These are phyloP conservation scores for Lentithecium fluviatile DNA, from an alignment of 495 filamentous ascomycete species.

Conservation along the genomic window DNA sequence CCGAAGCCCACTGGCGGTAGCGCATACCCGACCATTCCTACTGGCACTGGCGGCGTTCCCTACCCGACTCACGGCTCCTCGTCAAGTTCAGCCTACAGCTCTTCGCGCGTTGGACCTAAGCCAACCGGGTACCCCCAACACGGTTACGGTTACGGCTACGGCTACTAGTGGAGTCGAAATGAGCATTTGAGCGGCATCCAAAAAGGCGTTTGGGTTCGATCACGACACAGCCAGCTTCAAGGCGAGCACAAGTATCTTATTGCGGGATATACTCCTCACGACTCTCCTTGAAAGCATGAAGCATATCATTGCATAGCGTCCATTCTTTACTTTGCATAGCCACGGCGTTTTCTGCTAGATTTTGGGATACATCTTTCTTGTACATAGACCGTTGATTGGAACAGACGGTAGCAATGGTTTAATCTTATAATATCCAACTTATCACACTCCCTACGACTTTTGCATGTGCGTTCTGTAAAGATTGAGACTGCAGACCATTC, in stretches of 20 bases:
- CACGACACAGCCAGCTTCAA: neutral
- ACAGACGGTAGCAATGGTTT: neutral
- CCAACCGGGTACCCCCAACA: too few relatives aligned
- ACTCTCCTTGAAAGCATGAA: conserved; percentile 20
- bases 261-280: neutral
- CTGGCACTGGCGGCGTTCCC: conserved; percentile 18
- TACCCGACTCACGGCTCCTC: conserved; percentile 19
- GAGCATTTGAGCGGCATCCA: neutral
- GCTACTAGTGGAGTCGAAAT: conserved; percentile 3
- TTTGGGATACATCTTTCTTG: neutral
- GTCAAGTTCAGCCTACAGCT: conserved; percentile 18
- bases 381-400: neutral
- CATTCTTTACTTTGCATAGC: conserved; percentile 30
- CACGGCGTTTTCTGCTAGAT: conserved; percentile 20
- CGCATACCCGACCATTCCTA: conserved; percentile 3
- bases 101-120: conserved; percentile 16
- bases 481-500: neutral
- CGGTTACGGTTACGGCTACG: conserved; percentile 7
- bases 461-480: neutral
- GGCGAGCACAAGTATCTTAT: neutral
- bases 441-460: conserved; percentile 25
- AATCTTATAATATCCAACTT: conserved; percentile 31
- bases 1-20: conserved; percentile 12
- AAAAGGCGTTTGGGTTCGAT: conserved; percentile 11
- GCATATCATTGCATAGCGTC: conserved; percentile 10